Evolutionary conservation across 31 red algal genomes (phyloP).

Genomic region (Odonthalia washingtoniensis): DNA sequence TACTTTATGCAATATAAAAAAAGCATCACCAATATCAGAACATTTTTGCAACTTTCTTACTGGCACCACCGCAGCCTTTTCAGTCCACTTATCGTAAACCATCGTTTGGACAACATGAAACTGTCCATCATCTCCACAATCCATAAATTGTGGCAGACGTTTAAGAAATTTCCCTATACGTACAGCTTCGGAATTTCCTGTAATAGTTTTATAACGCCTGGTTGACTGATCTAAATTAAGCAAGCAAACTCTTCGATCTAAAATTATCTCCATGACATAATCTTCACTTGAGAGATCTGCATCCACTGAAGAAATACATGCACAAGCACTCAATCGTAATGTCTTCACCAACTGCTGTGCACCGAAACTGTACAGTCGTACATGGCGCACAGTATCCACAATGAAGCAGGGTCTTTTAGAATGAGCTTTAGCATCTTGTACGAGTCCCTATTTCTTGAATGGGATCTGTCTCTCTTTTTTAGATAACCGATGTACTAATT

Average conservation of each 20-base stretch:
- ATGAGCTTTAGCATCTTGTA: conserved; percentile 80
- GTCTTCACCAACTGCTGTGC: conserved; percentile 80
- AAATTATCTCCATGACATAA: conserved; percentile 82
- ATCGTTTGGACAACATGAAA: too few species aligned
- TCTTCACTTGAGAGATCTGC: conserved; percentile 95
- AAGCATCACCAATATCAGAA: too few species aligned
- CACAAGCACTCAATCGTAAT: conserved; percentile 73
- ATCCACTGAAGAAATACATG: conserved; percentile 86
- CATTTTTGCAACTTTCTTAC: too few species aligned
- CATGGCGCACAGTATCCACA: conserved; percentile 88
- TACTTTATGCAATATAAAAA: too few species aligned
- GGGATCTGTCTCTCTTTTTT: conserved; percentile 72
- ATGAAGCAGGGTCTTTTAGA: conserved; percentile 87
- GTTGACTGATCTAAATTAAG: conserved; percentile 88
- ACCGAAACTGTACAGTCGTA: conserved; percentile 85
- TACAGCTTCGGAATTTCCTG: conserved; percentile 77
- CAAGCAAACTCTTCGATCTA: conserved; percentile 87
- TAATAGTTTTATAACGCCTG: conserved; percentile 78
- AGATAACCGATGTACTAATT: conserved; percentile 80
- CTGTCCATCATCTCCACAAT: conserved; percentile 79
- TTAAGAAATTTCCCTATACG: conserved; percentile 71
- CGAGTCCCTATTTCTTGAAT: conserved; percentile 67
- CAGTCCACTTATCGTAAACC: too few species aligned
- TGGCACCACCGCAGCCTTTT: too few species aligned
- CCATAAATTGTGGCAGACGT: conserved; percentile 88